Evolutionary conservation across 257 asterid genomes (phyloP).

Genomic region (Solanum dulcamara): DNA sequence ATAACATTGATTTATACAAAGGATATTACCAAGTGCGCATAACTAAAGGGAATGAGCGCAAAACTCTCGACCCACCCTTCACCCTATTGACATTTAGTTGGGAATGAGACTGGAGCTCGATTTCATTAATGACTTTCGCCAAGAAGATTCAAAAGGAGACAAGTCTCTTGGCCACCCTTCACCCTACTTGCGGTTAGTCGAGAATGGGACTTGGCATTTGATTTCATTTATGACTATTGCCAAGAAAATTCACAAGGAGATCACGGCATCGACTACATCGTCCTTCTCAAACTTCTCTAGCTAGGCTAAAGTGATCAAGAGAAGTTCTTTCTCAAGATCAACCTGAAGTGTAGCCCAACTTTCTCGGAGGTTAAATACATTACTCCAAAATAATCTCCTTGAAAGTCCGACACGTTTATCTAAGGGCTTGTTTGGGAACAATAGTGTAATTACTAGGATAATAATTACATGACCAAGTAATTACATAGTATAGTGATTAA

Average conservation of each 20-base stretch:
- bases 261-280: neutral
- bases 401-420: neutral
- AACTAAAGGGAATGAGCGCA: neutral
- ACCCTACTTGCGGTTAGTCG: neutral
- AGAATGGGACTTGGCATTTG: neutral
- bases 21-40: neutral
- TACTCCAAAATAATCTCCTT: neutral
- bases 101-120: neutral
- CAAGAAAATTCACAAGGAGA: neutral
- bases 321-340: neutral
- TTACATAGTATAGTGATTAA: neutral
- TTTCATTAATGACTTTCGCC: neutral
- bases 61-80: neutral
- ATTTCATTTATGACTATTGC: neutral
- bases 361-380: neutral
- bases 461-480: no score
- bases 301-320: neutral
- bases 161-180: neutral
- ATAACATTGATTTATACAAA: no score
- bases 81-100: no score
- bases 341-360: neutral
- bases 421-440: neutral
- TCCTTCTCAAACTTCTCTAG: neutral
- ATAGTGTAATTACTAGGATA: no score
- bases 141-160: neutral